Evolutionary conservation across 2,329 filamentous ascomycete genomes (phyloP).

Genomic region (Cladophialophora exuberans): DNA sequence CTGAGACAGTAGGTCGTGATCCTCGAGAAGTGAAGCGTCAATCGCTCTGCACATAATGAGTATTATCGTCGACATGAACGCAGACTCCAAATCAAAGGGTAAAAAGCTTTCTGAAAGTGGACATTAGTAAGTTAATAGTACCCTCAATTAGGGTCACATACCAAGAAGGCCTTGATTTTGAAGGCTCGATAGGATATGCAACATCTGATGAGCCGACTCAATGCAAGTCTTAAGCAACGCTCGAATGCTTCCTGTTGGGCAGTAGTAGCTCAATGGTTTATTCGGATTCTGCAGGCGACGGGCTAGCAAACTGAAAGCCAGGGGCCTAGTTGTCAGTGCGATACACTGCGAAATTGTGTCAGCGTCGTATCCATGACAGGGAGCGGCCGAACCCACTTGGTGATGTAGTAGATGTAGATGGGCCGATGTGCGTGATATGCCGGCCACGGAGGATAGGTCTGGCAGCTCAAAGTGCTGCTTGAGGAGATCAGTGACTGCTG

Average conservation of each 20-base stretch:
- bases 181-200: conserved; percentile 48
- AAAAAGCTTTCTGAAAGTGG: conserved; percentile 57
- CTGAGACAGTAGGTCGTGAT: conserved; percentile 42
- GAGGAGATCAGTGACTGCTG: conserved; percentile 45
- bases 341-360: conserved; percentile 46
- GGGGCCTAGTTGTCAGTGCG: conserved; percentile 45
- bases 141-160: conserved; percentile 34
- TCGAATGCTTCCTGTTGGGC: conserved; percentile 42
- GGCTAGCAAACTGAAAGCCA: conserved; percentile 50
- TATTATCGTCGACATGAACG: conserved; percentile 50
- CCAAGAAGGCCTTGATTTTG: conserved; percentile 53
- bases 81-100: conserved; percentile 52
- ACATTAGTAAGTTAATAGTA: too few species aligned
- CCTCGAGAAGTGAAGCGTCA: conserved; percentile 42
- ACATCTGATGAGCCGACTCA: conserved; percentile 50
- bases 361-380: background rate
- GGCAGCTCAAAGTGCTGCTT: conserved; percentile 42
- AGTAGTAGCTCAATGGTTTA: conserved; percentile 36
- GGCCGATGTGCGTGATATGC: conserved; percentile 48
- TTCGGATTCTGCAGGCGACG: conserved; percentile 39
- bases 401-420: conserved; percentile 47
- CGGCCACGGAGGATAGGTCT: conserved; percentile 41
- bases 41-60: conserved; percentile 45
- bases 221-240: conserved; percentile 47
- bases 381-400: conserved; percentile 37